Evolutionary conservation across 2,329 filamentous ascomycete species (phyloP), one percentile per base, ranked within the genome.

Genomic region (Trichoderma sp.): DNA sequence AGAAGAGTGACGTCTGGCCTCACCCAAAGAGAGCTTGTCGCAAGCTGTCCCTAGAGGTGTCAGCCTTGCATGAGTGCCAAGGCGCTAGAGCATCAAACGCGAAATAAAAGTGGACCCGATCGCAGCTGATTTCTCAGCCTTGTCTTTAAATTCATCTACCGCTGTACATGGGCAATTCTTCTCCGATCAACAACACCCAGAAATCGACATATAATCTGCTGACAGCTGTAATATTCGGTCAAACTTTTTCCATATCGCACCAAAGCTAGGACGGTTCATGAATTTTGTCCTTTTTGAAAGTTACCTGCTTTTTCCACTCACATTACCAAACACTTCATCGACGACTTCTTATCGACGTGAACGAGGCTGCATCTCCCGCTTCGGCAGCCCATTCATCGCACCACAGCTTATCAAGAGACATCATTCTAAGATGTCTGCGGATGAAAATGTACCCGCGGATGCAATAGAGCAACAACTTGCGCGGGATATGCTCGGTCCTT

Each of bases 41-140:
- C 74, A 75, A 76, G 75, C 75, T 76, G 74, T 75, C 75, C 73
- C 72, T 65, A 60, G 67, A 21, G 30, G 26, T 36, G 47, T 39
- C 69, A 73, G 72, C 71, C 71, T 72, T 73, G 72, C 71, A 74
- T 57, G 26, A 47, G n/a, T 65, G 71, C 71, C 67, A 71, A 72
- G 71, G 60, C 66, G 39, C 71, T 72, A 72, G 51, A 47, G 28
- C 26, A 4, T 36, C 26, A 12, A n/a, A 62, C 39, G 66, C 53
- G 21, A 66, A 51, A 43, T 57, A 43, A 57, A n/a, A 61, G 58
- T 69, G 71, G 71, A 43, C 3, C 21, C 24, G 28, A 56, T 18
- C 5, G 39, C 39, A 30, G 8, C 39, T 62, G 18, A 34, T 9
- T 28, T 28, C 66, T 69, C 71, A 72, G 71, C 71, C 71, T 72